Evolutionary conservation across 2,329 filamentous ascomycete species (phyloP), one percentile per base, ranked within the genome.

Genomic region (Dryadomyces quercivorus): DNA sequence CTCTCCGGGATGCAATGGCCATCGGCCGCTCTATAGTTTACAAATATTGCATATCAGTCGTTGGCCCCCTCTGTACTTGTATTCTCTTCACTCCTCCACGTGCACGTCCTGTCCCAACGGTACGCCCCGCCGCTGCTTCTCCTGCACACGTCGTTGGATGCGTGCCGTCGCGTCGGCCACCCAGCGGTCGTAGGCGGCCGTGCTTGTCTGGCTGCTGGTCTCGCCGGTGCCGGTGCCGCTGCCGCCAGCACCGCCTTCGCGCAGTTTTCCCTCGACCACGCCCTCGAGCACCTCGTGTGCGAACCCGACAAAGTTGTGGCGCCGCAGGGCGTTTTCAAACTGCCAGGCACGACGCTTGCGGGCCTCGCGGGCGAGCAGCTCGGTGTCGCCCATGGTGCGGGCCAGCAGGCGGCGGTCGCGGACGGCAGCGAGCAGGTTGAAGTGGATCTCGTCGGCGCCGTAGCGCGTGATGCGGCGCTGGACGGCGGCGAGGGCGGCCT

Each of bases 271-370:
- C 59, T 71, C 76, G n/a, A 89, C 86, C 4, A 96, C 92, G 1
- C 83, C 86, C 74, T 93, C 94, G 62, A 95, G 72, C 57, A 96
- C 75, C 73, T 96, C 90, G 13, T 88, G 90, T 3, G 92, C 86
- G 64, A 98, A 96, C 0, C 90, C 92, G 0, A 98, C 88, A 72
- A 98, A 98, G 70, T 98, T 98, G 69, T 95, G 92, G 62, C 87
- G 75, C 57, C 93, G 74, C 63, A 98, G 74, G 12, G 90, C 86
- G 70, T 98, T 98, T 77, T 98, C 93, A 77, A 93, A 96, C 65
- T 83, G 79, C 93, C 93, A 98, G 59, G 84, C 86, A 56, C 77
- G 77, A 52, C 93, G 78, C 80, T 95, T 95, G 65, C 80, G 76
- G 72, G 92, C 81, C 75, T 97, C 91, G 53, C 84, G 75, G 60